A percentile compares a stretch with the other conserved stretches of the same genome.
Evolutionary conservation across 2,329 filamentous ascomycete genomes (phyloP).

Genomic region (Teratosphaeria epicoccoides): DNA sequence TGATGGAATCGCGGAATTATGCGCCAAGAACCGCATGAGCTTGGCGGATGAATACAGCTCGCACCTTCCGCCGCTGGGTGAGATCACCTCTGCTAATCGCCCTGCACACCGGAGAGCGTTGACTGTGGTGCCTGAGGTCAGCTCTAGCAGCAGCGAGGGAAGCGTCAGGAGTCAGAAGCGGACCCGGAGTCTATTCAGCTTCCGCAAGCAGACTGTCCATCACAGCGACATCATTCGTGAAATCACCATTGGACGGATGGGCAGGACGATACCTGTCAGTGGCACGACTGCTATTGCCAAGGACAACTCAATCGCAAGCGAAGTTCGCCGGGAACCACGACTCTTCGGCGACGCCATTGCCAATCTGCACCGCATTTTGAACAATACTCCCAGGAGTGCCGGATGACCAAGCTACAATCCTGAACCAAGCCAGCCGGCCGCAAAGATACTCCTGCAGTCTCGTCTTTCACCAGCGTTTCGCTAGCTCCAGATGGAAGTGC

Average conservation of each 20-base stretch:
- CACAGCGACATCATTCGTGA: slow-evolving; percentile 4
- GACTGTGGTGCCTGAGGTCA: slow-evolving; percentile 38
- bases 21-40: slow-evolving; percentile 49
- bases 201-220: slow-evolving; percentile 10
- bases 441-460: no score
- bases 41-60: slow-evolving; percentile 53
- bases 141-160: slow-evolving; percentile 33
- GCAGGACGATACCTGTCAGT: slow-evolving; percentile 17
- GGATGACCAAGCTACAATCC: background rate
- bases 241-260: slow-evolving; percentile 21
- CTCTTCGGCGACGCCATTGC: background rate
- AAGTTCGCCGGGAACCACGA: background rate
- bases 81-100: slow-evolving; percentile 35
- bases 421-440: no score
- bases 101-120: slow-evolving; percentile 27
- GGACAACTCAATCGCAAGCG: background rate
- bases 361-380: background rate
- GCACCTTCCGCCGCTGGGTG: slow-evolving; percentile 51
- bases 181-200: slow-evolving; percentile 14
- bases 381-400: background rate
- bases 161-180: slow-evolving; percentile 17
- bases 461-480: no score
- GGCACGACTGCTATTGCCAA: slow-evolving; percentile 15
- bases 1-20: slow-evolving; percentile 53
- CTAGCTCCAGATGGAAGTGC: no score